A percentile compares a stretch with the other conserved stretches of the same genome.
phyloP scores from a whole-genome alignment of 2,329 filamentous ascomycete genomes.

The Botrytis byssoidea region DNA sequence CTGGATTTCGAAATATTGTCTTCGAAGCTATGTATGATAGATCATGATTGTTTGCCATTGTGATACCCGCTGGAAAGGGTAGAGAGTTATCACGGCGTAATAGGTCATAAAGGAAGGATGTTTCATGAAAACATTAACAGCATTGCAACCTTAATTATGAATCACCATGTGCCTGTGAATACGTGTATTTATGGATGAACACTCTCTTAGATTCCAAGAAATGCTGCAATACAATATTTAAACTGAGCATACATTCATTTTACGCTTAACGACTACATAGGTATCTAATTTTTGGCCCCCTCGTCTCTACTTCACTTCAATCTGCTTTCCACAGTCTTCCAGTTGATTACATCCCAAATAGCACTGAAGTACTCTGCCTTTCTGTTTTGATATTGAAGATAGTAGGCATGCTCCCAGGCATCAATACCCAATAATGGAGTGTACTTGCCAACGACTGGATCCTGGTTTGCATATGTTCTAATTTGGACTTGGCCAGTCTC shows the following conservation, averaged over 20 bases:
- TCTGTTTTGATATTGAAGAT: slow-evolving; percentile 94
- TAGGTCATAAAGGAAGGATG: neutral
- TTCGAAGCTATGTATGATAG: neutral
- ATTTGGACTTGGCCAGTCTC: slow-evolving; percentile 56
- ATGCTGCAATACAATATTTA: neutral
- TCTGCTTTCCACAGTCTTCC: slow-evolving; percentile 82
- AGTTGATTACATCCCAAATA: slow-evolving; percentile 95
- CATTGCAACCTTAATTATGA: neutral
- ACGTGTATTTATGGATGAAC: neutral
- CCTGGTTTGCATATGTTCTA: slow-evolving; percentile 79
- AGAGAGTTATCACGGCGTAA: neutral
- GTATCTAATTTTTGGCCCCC: neutral
- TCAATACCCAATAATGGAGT: slow-evolving; percentile 84
- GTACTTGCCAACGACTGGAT: slow-evolving; percentile 81
- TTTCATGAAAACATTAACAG: neutral
- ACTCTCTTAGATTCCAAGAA: neutral
- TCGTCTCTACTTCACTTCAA: slow-evolving; percentile 47
- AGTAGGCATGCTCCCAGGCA: slow-evolving; percentile 96
- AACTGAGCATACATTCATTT: slow-evolving; percentile 6
- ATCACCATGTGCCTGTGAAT: neutral
- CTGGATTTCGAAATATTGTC: neutral
- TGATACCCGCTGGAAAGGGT: neutral
- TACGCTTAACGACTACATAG: neutral
- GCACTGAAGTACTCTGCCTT: slow-evolving; percentile 95
- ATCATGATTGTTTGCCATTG: neutral